Evolutionary conservation across 257 asterid species (phyloP).

Genomic region (Capsicum chinense): DNA sequence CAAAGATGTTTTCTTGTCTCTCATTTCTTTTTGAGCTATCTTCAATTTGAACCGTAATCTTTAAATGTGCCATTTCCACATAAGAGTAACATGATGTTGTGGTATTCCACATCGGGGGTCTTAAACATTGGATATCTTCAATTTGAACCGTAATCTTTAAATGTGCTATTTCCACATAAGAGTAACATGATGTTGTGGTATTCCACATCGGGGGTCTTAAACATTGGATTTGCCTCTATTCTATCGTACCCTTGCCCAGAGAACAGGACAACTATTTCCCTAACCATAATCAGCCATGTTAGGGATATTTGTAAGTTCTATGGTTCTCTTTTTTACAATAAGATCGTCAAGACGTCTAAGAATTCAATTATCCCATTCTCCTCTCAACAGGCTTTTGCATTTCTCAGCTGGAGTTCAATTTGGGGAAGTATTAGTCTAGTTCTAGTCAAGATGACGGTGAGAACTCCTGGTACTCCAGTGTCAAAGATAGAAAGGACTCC

Average conservation of each 20-base stretch:
- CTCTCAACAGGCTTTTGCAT: slow-evolving; percentile 31
- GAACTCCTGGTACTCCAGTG: slow-evolving; percentile 80
- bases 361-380: background rate
- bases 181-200: background rate
- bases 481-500: slow-evolving; percentile 78
- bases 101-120: background rate
- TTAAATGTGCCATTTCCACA: background rate
- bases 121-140: background rate
- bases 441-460: slow-evolving; percentile 59
- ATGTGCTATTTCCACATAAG: background rate
- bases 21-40: too few species aligned
- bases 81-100: background rate
- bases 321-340: background rate
- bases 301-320: background rate
- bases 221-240: background rate
- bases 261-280: background rate
- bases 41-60: background rate
- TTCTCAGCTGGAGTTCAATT: slow-evolving; percentile 14
- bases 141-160: background rate
- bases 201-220: background rate
- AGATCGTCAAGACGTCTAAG: background rate
- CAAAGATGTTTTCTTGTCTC: too few species aligned
- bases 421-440: background rate
- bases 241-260: background rate
- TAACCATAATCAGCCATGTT: background rate